Evolutionary conservation across 1,139 yeast genomes (phyloP).

Genomic region (Zygoascus hellenicus): DNA sequence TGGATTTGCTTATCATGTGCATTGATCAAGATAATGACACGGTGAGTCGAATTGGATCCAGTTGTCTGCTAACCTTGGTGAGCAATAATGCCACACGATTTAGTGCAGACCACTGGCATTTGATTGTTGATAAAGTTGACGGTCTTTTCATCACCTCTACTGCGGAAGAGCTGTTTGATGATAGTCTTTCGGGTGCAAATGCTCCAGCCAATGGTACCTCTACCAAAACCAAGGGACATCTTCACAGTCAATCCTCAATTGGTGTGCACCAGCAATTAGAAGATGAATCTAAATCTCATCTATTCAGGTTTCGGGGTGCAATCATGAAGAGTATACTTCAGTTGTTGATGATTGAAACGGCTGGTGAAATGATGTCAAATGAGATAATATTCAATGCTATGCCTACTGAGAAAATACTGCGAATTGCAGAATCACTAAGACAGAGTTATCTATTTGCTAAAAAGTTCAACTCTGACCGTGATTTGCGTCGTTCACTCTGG

Average conservation of each 20-base stretch:
- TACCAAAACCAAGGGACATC: slow-evolving; percentile 1
- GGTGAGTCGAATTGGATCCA: slow-evolving; percentile 87
- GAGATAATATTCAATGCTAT: slow-evolving; percentile 62
- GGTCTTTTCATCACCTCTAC: slow-evolving; percentile 75
- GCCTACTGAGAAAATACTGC: slow-evolving; percentile 58
- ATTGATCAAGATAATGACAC: slow-evolving; percentile 97
- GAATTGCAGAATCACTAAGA: slow-evolving; percentile 54
- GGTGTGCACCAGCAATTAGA: slow-evolving; percentile 15
- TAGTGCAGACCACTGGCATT: slow-evolving; percentile 63
- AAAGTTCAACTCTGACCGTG: slow-evolving; percentile 82
- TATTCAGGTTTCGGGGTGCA: slow-evolving; percentile 54
- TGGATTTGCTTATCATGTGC: slow-evolving; percentile 74
- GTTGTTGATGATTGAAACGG: slow-evolving; percentile 77
- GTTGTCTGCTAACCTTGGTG: slow-evolving; percentile 75
- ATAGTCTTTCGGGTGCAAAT: slow-evolving; percentile 13
- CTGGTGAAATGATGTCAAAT: slow-evolving; percentile 66
- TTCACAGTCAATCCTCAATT: slow-evolving; percentile 8
- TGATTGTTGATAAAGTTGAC: slow-evolving; percentile 57
- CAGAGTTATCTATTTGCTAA: slow-evolving; percentile 77
- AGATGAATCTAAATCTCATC: slow-evolving; percentile 6
- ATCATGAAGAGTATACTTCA: slow-evolving; percentile 92
- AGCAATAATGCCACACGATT: slow-evolving; percentile 69
- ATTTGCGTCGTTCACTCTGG: slow-evolving; percentile 78
- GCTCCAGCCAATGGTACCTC: not conserved
- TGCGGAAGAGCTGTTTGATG: slow-evolving; percentile 74